Evolutionary conservation across 2,329 filamentous ascomycete species (phyloP), one percentile per base, ranked within the genome.

Genomic region (Talaromyces sp.): DNA sequence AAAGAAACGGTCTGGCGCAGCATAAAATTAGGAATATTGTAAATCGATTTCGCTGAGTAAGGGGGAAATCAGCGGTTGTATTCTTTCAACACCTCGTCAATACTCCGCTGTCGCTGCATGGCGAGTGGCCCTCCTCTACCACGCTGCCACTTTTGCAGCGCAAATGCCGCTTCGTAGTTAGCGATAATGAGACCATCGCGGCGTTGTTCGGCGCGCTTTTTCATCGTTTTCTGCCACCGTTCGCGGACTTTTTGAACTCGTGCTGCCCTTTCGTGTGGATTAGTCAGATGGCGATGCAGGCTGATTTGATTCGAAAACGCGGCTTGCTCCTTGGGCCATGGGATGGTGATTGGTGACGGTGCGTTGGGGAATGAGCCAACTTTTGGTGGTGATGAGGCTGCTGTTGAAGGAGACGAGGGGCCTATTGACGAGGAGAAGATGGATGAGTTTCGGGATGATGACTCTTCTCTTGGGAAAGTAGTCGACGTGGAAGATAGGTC

Each of bases 291-390:
- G 36, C 64, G 64, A 40, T 66, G 64, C 13, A 66, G 64, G 22
- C 17, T 49, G 8, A 66, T 66, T 36, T 63, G 64, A 11, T 38
- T 59, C 6, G 43, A 66, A 11, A 66, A 58, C 1, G 31, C 43
- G 31, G 61, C 54, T 59, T 66, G 61, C 49, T 64, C 56, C 25
- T 61, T 61, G 10, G 56, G 47, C 65, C 65, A 67, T n/a, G 62
- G 61, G 2, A 59, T 5, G n/a, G 49, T 43, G 22, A 34, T n/a
- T 27, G 53, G 64, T 45, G 64, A 17, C 19, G 34, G 36, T 31
- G 19, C 31, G 6, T 47, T 43, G 25, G 61, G 43, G 2, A 62
- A 58, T 61, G 65, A 67, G 25, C 54, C 64, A 22, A 38, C 25
- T 56, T 63, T 63, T 29, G 27, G 65, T 49, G 56, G 56, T 38